A percentile compares a stretch with the other conserved stretches of the same genome.
Evolutionary conservation across 164 flowering plant species (phyloP).

Genomic region (Warburgia ugandensis): DNA sequence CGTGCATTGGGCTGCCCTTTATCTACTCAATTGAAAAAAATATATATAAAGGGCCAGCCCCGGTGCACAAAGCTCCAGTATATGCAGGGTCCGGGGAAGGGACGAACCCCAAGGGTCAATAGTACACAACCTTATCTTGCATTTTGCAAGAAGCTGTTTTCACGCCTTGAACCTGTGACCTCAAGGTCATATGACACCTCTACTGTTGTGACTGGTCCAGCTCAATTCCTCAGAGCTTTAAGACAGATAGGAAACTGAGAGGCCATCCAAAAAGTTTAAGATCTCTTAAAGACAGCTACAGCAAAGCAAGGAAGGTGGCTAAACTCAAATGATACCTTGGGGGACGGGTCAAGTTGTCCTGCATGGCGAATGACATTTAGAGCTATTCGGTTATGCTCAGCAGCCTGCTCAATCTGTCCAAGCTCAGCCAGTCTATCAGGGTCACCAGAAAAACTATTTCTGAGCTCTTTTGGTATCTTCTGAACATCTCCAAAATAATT

Average conservation of each 20-base stretch:
- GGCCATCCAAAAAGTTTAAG: constrained; percentile 21
- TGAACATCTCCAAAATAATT: constrained; percentile 81
- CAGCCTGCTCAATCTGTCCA: constrained; percentile 69
- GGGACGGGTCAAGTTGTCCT: constrained; percentile 57
- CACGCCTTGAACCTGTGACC: too few species aligned
- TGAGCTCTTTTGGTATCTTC: constrained; percentile 70
- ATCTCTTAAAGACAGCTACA: constrained; percentile 69
- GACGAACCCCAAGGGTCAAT: too few species aligned
- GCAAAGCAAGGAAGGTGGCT: constrained; percentile 78
- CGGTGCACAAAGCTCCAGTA: too few species aligned
- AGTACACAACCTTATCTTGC: too few species aligned
- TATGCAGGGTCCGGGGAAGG: too few species aligned
- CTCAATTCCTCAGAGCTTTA: background rate
- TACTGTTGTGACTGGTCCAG: too few species aligned
- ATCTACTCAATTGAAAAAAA: too few species aligned
- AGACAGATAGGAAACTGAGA: constrained; percentile 1
- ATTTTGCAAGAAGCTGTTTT: too few species aligned
- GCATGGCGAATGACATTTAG: constrained; percentile 54
- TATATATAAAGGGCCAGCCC: too few species aligned
- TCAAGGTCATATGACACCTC: too few species aligned
- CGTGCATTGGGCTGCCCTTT: too few species aligned
- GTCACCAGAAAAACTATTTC: constrained; percentile 55
- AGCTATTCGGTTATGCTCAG: constrained; percentile 82
- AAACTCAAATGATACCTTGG: constrained; percentile 76
- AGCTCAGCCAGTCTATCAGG: constrained; percentile 70